Evolutionary conservation across 306 rosid species (phyloP), one percentile per base, ranked within the genome.

Genomic region (Prunus mira): DNA sequence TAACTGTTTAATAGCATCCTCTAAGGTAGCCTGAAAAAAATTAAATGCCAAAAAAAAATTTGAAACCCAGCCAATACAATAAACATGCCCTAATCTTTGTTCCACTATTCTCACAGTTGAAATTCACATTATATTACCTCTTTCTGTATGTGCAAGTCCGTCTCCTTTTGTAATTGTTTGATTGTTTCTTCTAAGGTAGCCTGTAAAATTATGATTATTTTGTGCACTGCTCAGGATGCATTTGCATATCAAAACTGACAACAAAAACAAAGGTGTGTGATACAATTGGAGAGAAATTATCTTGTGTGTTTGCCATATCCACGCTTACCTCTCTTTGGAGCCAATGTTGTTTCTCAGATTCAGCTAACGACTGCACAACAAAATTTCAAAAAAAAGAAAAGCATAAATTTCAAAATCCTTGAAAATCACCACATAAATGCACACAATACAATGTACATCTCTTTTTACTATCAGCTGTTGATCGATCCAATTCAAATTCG

Each of bases 1-100:
- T 66, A 93, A 81, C 71, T 73, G 78, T 76, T 68, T 70, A 56
- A 87, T 69, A 25, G 76, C 56, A 73, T 80, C 89, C 76, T 83
- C 91, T 51, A 75, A 89, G 55, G 62, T 32, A 56, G 80, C 79
- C 96, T 91, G 83, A 18, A 32, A 79, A 38, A 60, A 10, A 9
- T 19, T 46, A 15, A 73, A 30, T 1, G 38, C 8, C 67, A 72
- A 25, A 11, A 22, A 22, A 12, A 73, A 45, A 6, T 14, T 73
- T 58, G 9, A 43, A 43, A 62, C 32, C 51, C 30, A 69, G 28
- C 30, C 15, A 22, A 20, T 62, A 69, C 2, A 0, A 12, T 6
- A 58, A 12, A 28, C 27, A 13, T 5, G 27, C 19, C 45, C 22
- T 32, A 65, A 27, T 28, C 22, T 56, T 22, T 9, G 22, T 46